These are phyloP conservation scores for Clathrospora elynae DNA, from an alignment of 2,329 filamentous ascomycete genomes.

Conservation along the genomic window DNA sequence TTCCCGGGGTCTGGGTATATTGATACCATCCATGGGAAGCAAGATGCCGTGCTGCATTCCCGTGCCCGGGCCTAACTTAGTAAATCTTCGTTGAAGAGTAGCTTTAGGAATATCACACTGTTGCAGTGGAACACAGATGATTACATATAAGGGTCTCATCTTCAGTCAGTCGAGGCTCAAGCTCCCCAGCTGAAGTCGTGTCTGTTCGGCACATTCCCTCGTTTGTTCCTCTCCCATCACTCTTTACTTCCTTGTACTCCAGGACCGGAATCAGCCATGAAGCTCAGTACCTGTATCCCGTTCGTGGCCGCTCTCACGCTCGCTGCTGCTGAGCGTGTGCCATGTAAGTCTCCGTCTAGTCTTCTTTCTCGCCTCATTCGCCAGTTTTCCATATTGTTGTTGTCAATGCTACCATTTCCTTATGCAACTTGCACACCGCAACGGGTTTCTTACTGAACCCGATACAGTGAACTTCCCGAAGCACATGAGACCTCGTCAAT, in stretches of 20 bases:
- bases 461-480: constrained; percentile 20
- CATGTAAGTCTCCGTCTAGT: constrained; percentile 18
- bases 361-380: not conserved
- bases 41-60: constrained; percentile 28
- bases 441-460: not conserved
- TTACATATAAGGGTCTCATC: constrained; percentile 23
- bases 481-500: constrained; percentile 26
- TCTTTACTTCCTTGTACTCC: constrained; percentile 3
- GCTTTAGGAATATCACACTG: constrained; percentile 1
- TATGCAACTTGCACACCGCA: not conserved
- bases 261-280: constrained; percentile 22
- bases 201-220: constrained; percentile 19
- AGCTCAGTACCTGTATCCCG: constrained; percentile 20
- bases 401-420: not conserved
- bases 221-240: constrained; percentile 17
- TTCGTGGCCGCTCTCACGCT: constrained; percentile 17
- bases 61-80: constrained; percentile 19
- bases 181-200: constrained; percentile 12
- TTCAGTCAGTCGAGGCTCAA: constrained; percentile 1
- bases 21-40: constrained; percentile 18
- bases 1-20: constrained; percentile 1
- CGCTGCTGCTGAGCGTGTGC: constrained; percentile 19
- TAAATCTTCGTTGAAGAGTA: constrained; percentile 11
- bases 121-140: constrained; percentile 5
- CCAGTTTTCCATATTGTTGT: not conserved